Percentiles rank a stretch among this genome's conserved stretches.
phyloP scores from a whole-genome alignment of 192 early-diverging fungal species.

The Diversispora epigaea region DNA sequence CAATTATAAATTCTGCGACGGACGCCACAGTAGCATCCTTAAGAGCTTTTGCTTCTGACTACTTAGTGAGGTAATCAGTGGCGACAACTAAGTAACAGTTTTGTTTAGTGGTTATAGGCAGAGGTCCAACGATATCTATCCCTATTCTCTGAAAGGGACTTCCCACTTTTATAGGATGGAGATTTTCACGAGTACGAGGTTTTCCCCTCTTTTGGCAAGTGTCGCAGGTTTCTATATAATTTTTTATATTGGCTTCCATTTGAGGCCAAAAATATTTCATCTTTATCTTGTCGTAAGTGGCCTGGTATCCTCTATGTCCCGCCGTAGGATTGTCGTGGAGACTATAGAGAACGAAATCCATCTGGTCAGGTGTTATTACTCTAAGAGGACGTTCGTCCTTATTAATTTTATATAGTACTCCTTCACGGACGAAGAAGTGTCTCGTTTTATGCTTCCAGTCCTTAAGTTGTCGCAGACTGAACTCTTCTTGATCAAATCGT shows the following conservation, averaged over 20 bases:
- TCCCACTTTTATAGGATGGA: background rate
- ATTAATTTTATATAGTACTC: too few species aligned
- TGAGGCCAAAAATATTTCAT: too few species aligned
- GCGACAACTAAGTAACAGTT: slow-evolving; percentile 33
- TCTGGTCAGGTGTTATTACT: too few species aligned
- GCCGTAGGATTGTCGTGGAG: too few species aligned
- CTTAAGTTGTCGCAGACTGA: too few species aligned
- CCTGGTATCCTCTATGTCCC: too few species aligned
- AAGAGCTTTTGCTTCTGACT: slow-evolving; percentile 5
- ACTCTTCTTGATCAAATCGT: too few species aligned
- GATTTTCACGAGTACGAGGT: background rate
- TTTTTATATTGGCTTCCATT: slow-evolving; percentile 10
- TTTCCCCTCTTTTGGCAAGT: slow-evolving; percentile 16
- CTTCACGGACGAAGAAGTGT: too few species aligned
- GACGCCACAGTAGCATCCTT: background rate
- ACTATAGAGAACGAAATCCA: too few species aligned
- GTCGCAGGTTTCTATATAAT: slow-evolving; percentile 32
- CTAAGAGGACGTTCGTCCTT: too few species aligned
- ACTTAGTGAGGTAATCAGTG: slow-evolving; percentile 27
- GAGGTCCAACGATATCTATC: slow-evolving; percentile 19
- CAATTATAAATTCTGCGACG: slow-evolving; percentile 9
- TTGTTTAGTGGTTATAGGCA: background rate
- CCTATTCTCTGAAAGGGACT: slow-evolving; percentile 7
- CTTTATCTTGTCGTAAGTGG: too few species aligned
- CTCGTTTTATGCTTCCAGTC: too few species aligned